These are phyloP conservation scores for Coemansia sp. DNA, from an alignment of 192 early-diverging fungal species.

Conservation along the genomic window DNA sequence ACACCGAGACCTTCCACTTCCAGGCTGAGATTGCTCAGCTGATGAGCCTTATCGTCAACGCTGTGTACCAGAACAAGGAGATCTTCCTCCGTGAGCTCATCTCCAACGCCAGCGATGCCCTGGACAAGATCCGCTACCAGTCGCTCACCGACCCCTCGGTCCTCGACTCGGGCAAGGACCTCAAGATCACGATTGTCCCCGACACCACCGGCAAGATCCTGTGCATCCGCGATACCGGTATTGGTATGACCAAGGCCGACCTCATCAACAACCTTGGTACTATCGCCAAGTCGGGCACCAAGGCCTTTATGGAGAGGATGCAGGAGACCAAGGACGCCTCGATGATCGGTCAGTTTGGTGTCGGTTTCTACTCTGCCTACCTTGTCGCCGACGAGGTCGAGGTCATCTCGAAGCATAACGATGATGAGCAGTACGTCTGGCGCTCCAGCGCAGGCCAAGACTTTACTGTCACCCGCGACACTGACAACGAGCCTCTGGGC, in stretches of 20 bases:
- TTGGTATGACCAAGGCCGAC: constrained; percentile 77
- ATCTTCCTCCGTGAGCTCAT: constrained; percentile 99
- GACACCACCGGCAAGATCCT: constrained; percentile 86
- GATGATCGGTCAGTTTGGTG: constrained; percentile 99
- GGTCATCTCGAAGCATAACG: constrained; percentile 94
- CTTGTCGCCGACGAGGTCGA: constrained; percentile 96
- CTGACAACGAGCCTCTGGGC: constrained; percentile 83
- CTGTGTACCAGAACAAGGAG: constrained; percentile 98
- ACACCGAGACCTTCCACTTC: constrained; percentile 83
- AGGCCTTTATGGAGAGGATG: constrained; percentile 99
- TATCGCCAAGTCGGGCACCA: constrained; percentile 99
- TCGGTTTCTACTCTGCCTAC: constrained; percentile 99
- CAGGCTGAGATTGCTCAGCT: constrained; percentile 99
- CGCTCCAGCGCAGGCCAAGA: constrained; percentile 87
- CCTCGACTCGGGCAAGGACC: constrained; percentile 89
- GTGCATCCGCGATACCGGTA: constrained; percentile 82
- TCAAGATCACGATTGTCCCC: constrained; percentile 93
- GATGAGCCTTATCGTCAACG: constrained; percentile 99
- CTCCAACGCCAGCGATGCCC: constrained; percentile 90
- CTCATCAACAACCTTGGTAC: constrained; percentile 85
- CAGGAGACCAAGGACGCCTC: constrained; percentile 95
- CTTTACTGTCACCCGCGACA: constrained; percentile 94
- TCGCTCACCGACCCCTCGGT: constrained; percentile 84
- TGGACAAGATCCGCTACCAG: constrained; percentile 99
- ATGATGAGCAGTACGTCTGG: constrained; percentile 94